phyloP scores from a whole-genome alignment of 495 filamentous ascomycete species.

The Letharia columbiana region DNA sequence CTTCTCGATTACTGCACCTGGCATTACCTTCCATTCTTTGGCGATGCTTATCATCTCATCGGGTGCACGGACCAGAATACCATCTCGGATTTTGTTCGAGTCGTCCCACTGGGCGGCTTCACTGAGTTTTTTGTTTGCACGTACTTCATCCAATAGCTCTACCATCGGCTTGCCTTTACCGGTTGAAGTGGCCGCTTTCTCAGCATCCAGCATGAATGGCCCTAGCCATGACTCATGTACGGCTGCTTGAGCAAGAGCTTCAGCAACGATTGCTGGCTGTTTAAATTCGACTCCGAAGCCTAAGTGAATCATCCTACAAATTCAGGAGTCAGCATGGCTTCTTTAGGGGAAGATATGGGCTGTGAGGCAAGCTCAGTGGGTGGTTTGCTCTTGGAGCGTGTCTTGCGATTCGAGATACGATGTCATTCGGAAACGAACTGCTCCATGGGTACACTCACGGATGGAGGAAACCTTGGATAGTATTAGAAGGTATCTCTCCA shows the following conservation, averaged over 20 bases:
- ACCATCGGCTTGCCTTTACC: conserved; percentile 42
- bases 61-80: conserved; percentile 51
- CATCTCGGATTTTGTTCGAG: conserved; percentile 56
- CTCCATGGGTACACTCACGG: conserved; percentile 30
- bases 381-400: no score
- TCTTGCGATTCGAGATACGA: no score
- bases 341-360: no score
- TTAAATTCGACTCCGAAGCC: conserved; percentile 75
- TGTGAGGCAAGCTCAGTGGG: no score
- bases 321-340: no score
- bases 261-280: conserved; percentile 72
- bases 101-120: conserved; percentile 44
- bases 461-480: conserved; percentile 52
- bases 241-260: conserved; percentile 68
- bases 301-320: conserved; percentile 56
- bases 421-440: no score
- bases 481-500: no score
- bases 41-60: conserved; percentile 55
- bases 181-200: conserved; percentile 39
- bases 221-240: conserved; percentile 48
- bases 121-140: conserved; percentile 45
- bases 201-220: conserved; percentile 43
- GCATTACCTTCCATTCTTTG: conserved; percentile 48
- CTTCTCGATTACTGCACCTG: conserved; percentile 56
- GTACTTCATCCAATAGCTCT: conserved; percentile 51